Percentiles rank a stretch among this genome's conserved stretches.
Evolutionary conservation across 1,139 yeast species (phyloP).

Genomic region (Saccharomyces pastorianus): DNA sequence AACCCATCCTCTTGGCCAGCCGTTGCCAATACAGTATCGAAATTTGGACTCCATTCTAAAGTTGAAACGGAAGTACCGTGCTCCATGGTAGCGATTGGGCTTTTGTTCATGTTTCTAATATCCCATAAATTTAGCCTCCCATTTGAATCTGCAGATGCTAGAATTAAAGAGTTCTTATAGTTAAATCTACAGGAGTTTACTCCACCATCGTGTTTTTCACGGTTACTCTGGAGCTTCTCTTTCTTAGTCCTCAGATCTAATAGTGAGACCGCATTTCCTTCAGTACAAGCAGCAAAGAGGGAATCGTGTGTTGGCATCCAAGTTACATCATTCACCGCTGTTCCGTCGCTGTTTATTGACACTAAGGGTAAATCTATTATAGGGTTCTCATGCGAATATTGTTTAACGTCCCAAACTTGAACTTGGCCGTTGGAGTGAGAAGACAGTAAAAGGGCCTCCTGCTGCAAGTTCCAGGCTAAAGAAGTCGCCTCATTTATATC

Average conservation of each 20-base stretch:
- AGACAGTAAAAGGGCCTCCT: slow-evolving; percentile 46
- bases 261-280: slow-evolving; percentile 41
- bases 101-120: slow-evolving; percentile 39
- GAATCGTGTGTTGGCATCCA: slow-evolving; percentile 57
- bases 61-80: slow-evolving; percentile 61
- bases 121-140: slow-evolving; percentile 66
- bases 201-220: slow-evolving; percentile 37
- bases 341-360: slow-evolving; percentile 16
- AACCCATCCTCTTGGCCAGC: slow-evolving; percentile 61
- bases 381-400: slow-evolving; percentile 19
- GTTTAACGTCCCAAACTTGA: slow-evolving; percentile 46
- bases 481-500: slow-evolving; percentile 21
- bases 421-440: slow-evolving; percentile 53
- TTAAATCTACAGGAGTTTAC: slow-evolving; percentile 63
- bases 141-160: slow-evolving; percentile 65
- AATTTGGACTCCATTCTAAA: slow-evolving; percentile 70
- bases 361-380: slow-evolving; percentile 13
- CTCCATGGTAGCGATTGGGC: slow-evolving; percentile 28
- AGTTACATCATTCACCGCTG: slow-evolving; percentile 53
- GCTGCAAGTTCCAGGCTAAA: slow-evolving; percentile 46
- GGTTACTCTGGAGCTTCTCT: slow-evolving; percentile 16
- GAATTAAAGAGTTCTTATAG: slow-evolving; percentile 43
- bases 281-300: slow-evolving; percentile 51
- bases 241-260: slow-evolving; percentile 42
- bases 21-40: slow-evolving; percentile 55